Conservation (phyloP, 2,329 filamentous ascomycete genomes). For the Calonectria montana region DNA sequence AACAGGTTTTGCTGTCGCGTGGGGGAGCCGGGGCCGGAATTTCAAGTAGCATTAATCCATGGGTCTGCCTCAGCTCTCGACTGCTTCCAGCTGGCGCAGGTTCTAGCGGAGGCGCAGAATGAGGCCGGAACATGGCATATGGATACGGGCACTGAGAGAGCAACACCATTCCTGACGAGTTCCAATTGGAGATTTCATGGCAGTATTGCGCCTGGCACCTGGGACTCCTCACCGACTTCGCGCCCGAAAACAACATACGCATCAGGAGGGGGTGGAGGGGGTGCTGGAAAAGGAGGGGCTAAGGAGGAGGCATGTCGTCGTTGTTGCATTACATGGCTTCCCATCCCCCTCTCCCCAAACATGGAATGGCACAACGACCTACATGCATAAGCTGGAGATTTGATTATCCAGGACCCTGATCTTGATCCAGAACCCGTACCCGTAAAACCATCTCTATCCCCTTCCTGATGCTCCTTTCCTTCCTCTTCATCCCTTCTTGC, state of each 20-base stretch:
- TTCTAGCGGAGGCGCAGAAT: not conserved
- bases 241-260: not conserved
- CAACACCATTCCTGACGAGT: not conserved
- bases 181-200: not conserved
- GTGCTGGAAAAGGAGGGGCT: not conserved
- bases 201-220: not conserved
- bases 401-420: not conserved
- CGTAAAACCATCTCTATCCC: not conserved
- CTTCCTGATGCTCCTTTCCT: not conserved
- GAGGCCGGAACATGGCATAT: not conserved
- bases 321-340: slow-evolving; percentile 2
- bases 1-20: not conserved
- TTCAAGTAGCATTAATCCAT: not conserved
- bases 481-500: not conserved
- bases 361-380: slow-evolving; percentile 13
- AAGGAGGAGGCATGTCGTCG: not conserved
- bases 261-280: not conserved
- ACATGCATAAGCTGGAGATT: slow-evolving; percentile 18
- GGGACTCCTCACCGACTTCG: not conserved
- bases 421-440: not conserved
- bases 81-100: not conserved
- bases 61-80: not conserved
- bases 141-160: not conserved
- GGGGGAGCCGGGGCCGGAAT: too few relatives aligned
- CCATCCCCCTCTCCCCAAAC: slow-evolving; percentile 3